Conservation (phyloP, 1,284 basidiomycete genomes). For the Phylloboletellus chloephorus region DNA sequence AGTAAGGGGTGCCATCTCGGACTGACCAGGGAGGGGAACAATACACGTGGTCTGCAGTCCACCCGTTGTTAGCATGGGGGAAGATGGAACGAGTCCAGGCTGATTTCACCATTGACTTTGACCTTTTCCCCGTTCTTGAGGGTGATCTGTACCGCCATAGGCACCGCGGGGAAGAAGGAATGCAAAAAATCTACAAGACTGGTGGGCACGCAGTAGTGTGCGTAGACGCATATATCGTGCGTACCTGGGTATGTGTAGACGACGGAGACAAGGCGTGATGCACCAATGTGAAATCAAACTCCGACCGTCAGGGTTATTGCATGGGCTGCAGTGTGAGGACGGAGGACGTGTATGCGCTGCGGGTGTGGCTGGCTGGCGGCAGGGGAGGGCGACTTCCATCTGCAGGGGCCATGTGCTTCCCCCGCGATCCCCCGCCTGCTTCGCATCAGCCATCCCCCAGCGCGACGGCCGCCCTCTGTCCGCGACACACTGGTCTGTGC, state of each 20-base stretch:
- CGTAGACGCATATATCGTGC: slow-evolving; percentile 21
- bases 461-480: slow-evolving; percentile 4
- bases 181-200: slow-evolving; percentile 25
- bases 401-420: not conserved
- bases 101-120: slow-evolving; percentile 70
- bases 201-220: slow-evolving; percentile 4
- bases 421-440: slow-evolving; percentile 9
- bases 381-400: slow-evolving; percentile 9
- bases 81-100: slow-evolving; percentile 20
- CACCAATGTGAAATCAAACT: slow-evolving; percentile 36
- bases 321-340: too few relatives aligned
- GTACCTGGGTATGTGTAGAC: slow-evolving; percentile 25
- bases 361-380: not conserved
- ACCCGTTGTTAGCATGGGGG: slow-evolving; percentile 16
- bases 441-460: not conserved
- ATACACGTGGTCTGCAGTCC: slow-evolving; percentile 86
- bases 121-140: slow-evolving; percentile 77
- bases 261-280: slow-evolving; percentile 36
- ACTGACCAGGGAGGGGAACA: slow-evolving; percentile 87
- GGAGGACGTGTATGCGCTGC: too few relatives aligned
- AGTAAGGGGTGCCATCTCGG: slow-evolving; percentile 89
- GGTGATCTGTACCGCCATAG: slow-evolving; percentile 30
- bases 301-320: too few relatives aligned
- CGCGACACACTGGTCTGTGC: not conserved
- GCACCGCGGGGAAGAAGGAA: slow-evolving; percentile 11